Percentiles rank a stretch among this genome's conserved stretches.
phyloP scores from a whole-genome alignment of 805 yeast genomes.

The Tetrapisispora arboricola region DNA sequence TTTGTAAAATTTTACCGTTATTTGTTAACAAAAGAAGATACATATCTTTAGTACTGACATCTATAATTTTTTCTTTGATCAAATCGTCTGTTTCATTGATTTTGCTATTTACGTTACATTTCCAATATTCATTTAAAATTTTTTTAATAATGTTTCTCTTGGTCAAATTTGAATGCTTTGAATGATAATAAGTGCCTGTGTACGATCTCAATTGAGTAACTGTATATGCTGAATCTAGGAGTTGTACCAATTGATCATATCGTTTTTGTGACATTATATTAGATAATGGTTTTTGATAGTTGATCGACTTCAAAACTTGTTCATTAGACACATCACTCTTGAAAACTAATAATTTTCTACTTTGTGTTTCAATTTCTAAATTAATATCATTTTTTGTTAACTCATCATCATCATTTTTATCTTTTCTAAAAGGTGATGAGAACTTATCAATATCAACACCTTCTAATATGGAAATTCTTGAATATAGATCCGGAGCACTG shows the following conservation, averaged over 20 bases:
- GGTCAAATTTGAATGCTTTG: constrained; percentile 5
- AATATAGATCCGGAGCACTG: constrained; percentile 3
- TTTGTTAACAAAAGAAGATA: constrained; percentile 23
- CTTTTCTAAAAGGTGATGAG: background rate
- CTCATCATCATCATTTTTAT: background rate
- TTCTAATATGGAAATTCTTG: constrained; percentile 18
- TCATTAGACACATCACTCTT: constrained; percentile 16
- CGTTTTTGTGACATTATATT: constrained; percentile 14
- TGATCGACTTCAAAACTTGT: constrained; percentile 22
- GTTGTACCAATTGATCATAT: constrained; percentile 12
- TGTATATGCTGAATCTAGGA: constrained; percentile 20
- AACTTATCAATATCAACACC: constrained; percentile 17
- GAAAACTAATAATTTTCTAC: constrained; percentile 17
- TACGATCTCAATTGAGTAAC: constrained; percentile 20
- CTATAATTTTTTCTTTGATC: constrained; percentile 16
- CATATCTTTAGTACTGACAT: constrained; percentile 18
- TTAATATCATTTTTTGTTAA: constrained; percentile 1
- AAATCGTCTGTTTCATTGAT: constrained; percentile 16
- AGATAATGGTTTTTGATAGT: constrained; percentile 17
- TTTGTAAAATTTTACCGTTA: constrained; percentile 26
- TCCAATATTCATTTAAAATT: constrained; percentile 16
- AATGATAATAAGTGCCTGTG: constrained; percentile 9
- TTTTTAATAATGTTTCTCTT: constrained; percentile 10
- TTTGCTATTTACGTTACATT: constrained; percentile 9
- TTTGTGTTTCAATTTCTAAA: constrained; percentile 14